phyloP scores from a whole-genome alignment of 306 rosid species.

The Cucumis cinereus region DNA sequence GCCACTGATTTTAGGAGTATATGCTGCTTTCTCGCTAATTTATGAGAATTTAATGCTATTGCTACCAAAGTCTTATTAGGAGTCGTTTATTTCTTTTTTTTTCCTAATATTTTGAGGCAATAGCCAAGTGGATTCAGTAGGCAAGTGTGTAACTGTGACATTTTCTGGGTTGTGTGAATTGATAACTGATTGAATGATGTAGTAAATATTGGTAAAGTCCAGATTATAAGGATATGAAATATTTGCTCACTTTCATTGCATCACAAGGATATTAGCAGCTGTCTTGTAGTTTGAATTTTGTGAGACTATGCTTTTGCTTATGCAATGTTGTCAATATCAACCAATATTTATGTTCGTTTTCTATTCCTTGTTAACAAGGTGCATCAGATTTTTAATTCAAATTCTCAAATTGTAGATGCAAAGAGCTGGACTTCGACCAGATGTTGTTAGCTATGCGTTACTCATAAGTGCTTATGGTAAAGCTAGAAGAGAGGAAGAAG shows the following conservation, averaged over 20 bases:
- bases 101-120: not conserved
- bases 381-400: conserved; percentile 33
- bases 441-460: conserved; percentile 83
- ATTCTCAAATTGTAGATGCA: conserved; percentile 67
- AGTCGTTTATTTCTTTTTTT: not conserved
- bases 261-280: not conserved
- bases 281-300: not conserved
- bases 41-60: not conserved
- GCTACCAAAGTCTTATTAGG: not conserved
- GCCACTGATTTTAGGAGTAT: not conserved
- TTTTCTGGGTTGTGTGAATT: not conserved
- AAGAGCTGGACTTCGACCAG: conserved; percentile 83
- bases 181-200: not conserved
- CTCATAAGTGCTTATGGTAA: conserved; percentile 87
- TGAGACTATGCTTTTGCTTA: not conserved
- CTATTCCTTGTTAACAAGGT: conserved; percentile 4
- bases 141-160: not conserved
- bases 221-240: not conserved
- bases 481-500: conserved; percentile 96
- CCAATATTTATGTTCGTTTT: not conserved
- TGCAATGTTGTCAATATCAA: not conserved
- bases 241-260: not conserved
- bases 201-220: not conserved
- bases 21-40: not conserved
- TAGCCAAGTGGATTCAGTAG: not conserved